Evolutionary conservation across 176 grass and related monocot genomes (phyloP).

Genomic region (Aegilops tauschii): DNA sequence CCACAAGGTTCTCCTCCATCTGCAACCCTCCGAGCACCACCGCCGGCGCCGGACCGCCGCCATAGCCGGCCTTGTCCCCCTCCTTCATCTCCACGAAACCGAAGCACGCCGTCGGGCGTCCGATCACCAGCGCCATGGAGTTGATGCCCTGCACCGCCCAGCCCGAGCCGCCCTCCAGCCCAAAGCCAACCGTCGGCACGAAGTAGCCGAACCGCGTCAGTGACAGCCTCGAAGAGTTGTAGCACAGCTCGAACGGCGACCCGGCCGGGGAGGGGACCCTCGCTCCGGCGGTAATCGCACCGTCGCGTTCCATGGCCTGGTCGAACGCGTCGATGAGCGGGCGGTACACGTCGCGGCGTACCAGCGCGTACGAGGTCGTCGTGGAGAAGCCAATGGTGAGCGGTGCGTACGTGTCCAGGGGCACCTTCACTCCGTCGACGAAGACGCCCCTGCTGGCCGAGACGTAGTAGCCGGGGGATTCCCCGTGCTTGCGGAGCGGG

Average conservation of each 20-base stretch:
- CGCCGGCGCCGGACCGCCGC: conserved; percentile 13
- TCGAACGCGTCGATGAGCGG: conserved; percentile 36
- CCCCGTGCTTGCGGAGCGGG: conserved; percentile 1
- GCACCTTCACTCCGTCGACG: neutral
- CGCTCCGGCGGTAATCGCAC: neutral
- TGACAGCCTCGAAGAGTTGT: conserved; percentile 29
- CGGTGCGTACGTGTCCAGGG: neutral
- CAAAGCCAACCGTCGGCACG: conserved; percentile 42
- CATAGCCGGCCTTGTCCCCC: neutral
- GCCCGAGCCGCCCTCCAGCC: conserved; percentile 37
- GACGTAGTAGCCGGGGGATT: conserved; percentile 30
- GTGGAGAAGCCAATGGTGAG: conserved; percentile 27
- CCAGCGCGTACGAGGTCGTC: conserved; percentile 29
- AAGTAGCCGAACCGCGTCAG: conserved; percentile 40
- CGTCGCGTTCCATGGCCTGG: neutral
- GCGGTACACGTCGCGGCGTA: conserved; percentile 44
- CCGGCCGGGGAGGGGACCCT: neutral
- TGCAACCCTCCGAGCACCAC: conserved; percentile 57
- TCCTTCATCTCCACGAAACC: conserved; percentile 32
- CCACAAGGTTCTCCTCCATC: conserved; percentile 65
- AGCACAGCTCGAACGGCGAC: conserved; percentile 51
- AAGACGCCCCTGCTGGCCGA: conserved; percentile 21
- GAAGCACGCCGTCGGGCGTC: conserved; percentile 37
- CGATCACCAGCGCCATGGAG: conserved; percentile 43
- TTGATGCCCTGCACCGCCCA: conserved; percentile 54